phyloP scores from a whole-genome alignment of 768 basidiomycete species.

The Psilocybe sp. region DNA sequence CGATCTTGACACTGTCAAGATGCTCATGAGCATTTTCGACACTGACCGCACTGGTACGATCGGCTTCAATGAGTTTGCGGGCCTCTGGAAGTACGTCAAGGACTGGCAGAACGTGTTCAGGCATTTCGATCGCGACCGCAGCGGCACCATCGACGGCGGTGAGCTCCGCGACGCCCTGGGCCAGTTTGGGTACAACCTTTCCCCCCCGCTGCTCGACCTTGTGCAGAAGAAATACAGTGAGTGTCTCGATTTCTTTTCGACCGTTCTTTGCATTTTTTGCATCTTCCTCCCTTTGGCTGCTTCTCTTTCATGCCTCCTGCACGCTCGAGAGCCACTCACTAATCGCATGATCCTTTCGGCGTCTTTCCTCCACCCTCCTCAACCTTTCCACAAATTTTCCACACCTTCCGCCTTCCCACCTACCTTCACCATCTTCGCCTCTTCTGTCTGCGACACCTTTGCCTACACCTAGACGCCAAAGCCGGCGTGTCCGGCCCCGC shows the following conservation, averaged over 20 bases:
- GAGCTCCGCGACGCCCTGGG: slow-evolving; percentile 69
- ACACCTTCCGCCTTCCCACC: too few relatives aligned
- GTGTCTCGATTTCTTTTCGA: slow-evolving; percentile 6
- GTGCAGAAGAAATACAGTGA: slow-evolving; percentile 81
- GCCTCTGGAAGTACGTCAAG: slow-evolving; percentile 84
- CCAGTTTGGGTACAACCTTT: slow-evolving; percentile 80
- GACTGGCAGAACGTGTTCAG: slow-evolving; percentile 86
- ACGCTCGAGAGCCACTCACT: slow-evolving; percentile 55
- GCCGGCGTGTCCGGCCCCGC: slow-evolving; percentile 22
- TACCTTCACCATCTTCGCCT: too few relatives aligned
- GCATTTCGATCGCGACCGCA: slow-evolving; percentile 82
- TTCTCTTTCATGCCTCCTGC: slow-evolving; percentile 30
- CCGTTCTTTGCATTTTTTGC: neutral
- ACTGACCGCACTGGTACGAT: too few relatives aligned
- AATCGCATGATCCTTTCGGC: too few relatives aligned
- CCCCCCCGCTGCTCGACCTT: slow-evolving; percentile 60
- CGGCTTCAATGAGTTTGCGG: slow-evolving; percentile 44
- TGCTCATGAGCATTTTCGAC: too few relatives aligned
- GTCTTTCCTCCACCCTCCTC: too few relatives aligned
- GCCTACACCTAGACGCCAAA: slow-evolving; percentile 53
- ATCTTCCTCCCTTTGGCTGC: slow-evolving; percentile 15
- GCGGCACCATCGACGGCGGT: slow-evolving; percentile 69
- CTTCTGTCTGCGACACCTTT: slow-evolving; percentile 23
- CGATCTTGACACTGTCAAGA: slow-evolving; percentile 29
- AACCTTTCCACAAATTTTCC: too few relatives aligned